Evolutionary conservation across 208 protist genomes (phyloP), one percentile per base, ranked within the genome.

Genomic region (Jaenimonas drosophilae): DNA sequence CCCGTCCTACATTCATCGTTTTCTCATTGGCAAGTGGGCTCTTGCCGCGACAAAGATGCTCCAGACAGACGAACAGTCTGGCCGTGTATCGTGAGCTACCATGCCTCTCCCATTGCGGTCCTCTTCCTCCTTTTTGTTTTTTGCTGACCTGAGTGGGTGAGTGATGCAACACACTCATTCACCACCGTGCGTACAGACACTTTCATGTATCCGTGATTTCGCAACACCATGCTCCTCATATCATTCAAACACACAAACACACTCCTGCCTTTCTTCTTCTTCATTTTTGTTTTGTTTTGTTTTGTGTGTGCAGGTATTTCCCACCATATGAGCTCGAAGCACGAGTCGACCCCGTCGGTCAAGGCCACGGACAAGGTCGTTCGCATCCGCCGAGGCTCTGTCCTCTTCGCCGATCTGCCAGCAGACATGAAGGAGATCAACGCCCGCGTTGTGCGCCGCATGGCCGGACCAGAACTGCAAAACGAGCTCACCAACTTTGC

Each of bases 341-440:
- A n/a, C n/a, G n/a, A 3, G 24, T 20, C 47, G 29, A 25, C 32
- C 34, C 26, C 7, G 30, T 12, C 20, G 3, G 44, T 36, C 19
- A 60, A 43, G 28, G 45, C n/a, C n/a, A n/a, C n/a, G 12, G 16
- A 25, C 19, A 67, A 64, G 29, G 52, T 59, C 30, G 61, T 56
- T 11, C 45, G 65, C 21, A 69, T 86, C 46, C 52, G 64, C 21
- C 76, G 76, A 38, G 71, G 72, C 48, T 83, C 71, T 25, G 67
- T 91, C 28, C 64, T 87, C 9, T 26, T 84, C 6, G 58, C 65
- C 11, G 59, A 85, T 29, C 58, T 91, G 28, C 82, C 76, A 11
- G 59, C 68, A 0, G 66, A 75, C 56, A 72, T 84, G 39, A 43
- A 54, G 38, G 63, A 60, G 29, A 75, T 91, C 31, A 87, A 91